Evolutionary conservation across 768 basidiomycete species (phyloP).

Genomic region (Boletus subcaerulescens): DNA sequence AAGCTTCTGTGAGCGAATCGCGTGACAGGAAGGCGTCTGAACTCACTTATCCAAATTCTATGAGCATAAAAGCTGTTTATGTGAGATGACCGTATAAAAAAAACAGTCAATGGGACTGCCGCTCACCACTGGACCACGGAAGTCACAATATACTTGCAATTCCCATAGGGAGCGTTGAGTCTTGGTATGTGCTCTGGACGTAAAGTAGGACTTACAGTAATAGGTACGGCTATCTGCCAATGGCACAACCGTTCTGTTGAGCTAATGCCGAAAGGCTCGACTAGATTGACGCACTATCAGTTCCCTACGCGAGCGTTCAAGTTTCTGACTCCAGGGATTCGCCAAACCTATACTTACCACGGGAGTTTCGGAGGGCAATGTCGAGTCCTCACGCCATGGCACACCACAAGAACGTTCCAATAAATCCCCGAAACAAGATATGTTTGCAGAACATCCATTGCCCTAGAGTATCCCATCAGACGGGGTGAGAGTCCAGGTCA

Average conservation of each 20-base stretch:
- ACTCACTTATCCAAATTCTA: slow-evolving; percentile 14
- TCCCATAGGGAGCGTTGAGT: background rate
- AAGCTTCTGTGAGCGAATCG: background rate
- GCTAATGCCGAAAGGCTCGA: background rate
- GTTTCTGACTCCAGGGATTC: background rate
- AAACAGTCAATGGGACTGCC: background rate
- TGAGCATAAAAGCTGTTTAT: slow-evolving; percentile 11
- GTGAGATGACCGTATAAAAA: background rate
- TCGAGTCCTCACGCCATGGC: background rate
- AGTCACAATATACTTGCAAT: background rate
- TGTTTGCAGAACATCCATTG: slow-evolving; percentile 1
- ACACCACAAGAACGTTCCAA: background rate
- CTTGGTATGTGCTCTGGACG: too few relatives aligned
- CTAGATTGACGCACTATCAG: background rate
- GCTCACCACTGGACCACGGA: slow-evolving; percentile 13
- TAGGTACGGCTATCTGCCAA: background rate
- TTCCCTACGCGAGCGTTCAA: background rate
- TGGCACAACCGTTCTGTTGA: background rate
- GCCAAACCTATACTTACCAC: slow-evolving; percentile 1
- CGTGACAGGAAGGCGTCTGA: too few relatives aligned
- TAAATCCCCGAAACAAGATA: background rate
- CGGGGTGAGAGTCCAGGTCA: background rate
- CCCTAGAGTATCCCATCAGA: background rate
- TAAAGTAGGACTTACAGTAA: background rate
- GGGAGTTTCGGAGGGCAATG: background rate